These are phyloP conservation scores for Hyaloperonospora brassicae DNA, from an alignment of 352 stramenopile species.

Conservation along the genomic window DNA sequence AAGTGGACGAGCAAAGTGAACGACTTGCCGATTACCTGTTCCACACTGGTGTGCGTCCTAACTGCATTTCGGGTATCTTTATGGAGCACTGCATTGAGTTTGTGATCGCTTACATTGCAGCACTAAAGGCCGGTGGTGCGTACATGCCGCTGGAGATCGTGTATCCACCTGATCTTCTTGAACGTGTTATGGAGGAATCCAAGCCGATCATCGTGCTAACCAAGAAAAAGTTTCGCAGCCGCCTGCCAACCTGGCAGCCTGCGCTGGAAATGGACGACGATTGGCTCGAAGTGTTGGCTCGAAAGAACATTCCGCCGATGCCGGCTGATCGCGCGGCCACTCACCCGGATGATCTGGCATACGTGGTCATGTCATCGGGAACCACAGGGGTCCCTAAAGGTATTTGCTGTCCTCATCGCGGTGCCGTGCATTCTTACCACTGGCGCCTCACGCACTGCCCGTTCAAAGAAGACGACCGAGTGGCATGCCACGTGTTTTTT, in stretches of 20 bases:
- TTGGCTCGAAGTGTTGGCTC: constrained; percentile 31
- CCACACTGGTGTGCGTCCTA: constrained; percentile 51
- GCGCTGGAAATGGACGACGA: constrained; percentile 60
- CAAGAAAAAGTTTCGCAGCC: constrained; percentile 60
- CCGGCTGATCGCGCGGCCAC: constrained; percentile 46
- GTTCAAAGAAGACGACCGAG: constrained; percentile 63
- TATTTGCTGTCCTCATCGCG: constrained; percentile 90
- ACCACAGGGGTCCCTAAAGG: constrained; percentile 90
- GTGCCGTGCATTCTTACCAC: constrained; percentile 88
- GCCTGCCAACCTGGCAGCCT: constrained; percentile 58
- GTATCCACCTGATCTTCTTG: constrained; percentile 86
- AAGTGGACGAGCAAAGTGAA: constrained; percentile 64
- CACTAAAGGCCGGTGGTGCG: constrained; percentile 83
- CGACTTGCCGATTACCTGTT: constrained; percentile 60
- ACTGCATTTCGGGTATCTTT: constrained; percentile 74
- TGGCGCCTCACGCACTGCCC: constrained; percentile 79
- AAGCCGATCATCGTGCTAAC: constrained; percentile 84
- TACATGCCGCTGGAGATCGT: constrained; percentile 88
- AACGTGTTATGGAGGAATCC: constrained; percentile 83
- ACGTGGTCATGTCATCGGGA: constrained; percentile 90
- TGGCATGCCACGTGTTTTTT: constrained; percentile 92
- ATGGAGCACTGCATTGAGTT: constrained; percentile 91
- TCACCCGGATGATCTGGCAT: constrained; percentile 84
- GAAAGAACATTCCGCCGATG: constrained; percentile 36
- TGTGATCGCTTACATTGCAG: constrained; percentile 85